Evolutionary conservation across 1,284 basidiomycete species (phyloP).

Genomic region (Uromyces viciae-fabae): DNA sequence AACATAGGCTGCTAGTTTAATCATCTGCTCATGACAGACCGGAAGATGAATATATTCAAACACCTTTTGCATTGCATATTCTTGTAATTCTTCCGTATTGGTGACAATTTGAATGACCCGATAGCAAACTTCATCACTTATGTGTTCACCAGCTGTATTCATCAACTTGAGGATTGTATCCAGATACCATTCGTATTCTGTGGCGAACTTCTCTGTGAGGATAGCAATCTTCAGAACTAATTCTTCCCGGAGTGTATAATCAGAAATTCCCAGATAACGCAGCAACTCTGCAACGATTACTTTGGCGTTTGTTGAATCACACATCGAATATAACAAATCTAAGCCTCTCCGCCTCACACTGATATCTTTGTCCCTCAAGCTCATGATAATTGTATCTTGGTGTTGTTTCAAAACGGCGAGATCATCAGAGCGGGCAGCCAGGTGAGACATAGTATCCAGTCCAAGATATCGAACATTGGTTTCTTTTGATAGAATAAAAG

Average conservation of each 20-base stretch:
- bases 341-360: constrained; percentile 89
- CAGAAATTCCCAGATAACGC: constrained; percentile 85
- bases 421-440: constrained; percentile 79
- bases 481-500: constrained; percentile 94
- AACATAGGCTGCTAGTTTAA: constrained; percentile 95
- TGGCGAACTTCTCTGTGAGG: constrained; percentile 93
- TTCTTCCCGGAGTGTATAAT: constrained; percentile 92
- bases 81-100: constrained; percentile 85
- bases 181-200: constrained; percentile 70
- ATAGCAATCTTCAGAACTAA: constrained; percentile 99
- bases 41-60: constrained; percentile 83
- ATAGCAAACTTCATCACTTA: constrained; percentile 99
- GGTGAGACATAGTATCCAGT: constrained; percentile 95
- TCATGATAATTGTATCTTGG: constrained; percentile 89
- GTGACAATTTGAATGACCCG: constrained; percentile 97
- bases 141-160: constrained; percentile 92
- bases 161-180: constrained; percentile 93
- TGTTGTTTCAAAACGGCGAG: constrained; percentile 90
- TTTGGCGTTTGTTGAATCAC: constrained; percentile 90
- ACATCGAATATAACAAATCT: constrained; percentile 97
- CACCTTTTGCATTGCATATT: constrained; percentile 87
- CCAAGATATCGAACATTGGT: constrained; percentile 98
- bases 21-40: constrained; percentile 90
- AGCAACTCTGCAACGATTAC: constrained; percentile 90
- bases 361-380: constrained; percentile 93